Evolutionary conservation across 495 filamentous ascomycete genomes (phyloP).

Genomic region (Glarea lozoyensis): DNA sequence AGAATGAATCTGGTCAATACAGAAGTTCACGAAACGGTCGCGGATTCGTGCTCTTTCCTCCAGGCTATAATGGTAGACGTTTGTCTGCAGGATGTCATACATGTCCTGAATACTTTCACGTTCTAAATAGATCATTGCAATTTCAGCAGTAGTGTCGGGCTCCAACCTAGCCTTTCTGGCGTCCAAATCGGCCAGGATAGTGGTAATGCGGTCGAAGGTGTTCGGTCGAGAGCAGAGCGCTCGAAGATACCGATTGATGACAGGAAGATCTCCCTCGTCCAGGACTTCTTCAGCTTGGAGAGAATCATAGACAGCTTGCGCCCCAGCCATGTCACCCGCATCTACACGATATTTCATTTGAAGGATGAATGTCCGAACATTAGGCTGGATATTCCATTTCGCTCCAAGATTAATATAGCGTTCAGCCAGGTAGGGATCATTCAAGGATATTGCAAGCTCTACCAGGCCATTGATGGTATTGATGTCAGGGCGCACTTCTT

Average conservation of each 20-base stretch:
- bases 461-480: conserved; percentile 67
- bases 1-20: conserved; percentile 49
- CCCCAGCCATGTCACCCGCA: conserved; percentile 57
- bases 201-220: conserved; percentile 56
- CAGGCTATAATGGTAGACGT: conserved; percentile 52
- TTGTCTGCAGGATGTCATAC: conserved; percentile 64
- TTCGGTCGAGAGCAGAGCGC: conserved; percentile 45
- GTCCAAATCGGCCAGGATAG: conserved; percentile 66
- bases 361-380: conserved; percentile 58
- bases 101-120: conserved; percentile 66
- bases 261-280: conserved; percentile 46
- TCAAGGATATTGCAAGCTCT: conserved; percentile 57
- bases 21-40: conserved; percentile 54
- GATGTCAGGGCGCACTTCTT: conserved; percentile 46
- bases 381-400: conserved; percentile 52
- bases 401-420: conserved; percentile 57
- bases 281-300: conserved; percentile 43
- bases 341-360: conserved; percentile 68
- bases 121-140: conserved; percentile 61
- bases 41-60: conserved; percentile 56
- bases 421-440: conserved; percentile 63
- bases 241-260: conserved; percentile 69
- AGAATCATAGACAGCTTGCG: conserved; percentile 51
- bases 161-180: conserved; percentile 60
- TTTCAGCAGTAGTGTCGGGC: conserved; percentile 58